Conservation (phyloP, 2,329 filamentous ascomycete species). For the Fonsecaea monophora region DNA sequence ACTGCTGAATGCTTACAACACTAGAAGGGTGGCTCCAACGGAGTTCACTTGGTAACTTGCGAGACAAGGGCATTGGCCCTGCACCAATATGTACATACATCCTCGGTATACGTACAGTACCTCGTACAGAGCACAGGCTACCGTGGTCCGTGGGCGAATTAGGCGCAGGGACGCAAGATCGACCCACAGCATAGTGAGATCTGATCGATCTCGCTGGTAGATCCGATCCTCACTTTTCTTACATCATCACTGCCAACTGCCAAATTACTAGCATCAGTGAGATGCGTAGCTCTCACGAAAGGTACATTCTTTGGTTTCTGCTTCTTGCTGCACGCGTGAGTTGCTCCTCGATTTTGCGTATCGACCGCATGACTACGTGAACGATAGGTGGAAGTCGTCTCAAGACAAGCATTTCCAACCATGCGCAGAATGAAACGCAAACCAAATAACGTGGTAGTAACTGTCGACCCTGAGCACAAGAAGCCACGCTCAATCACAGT, state of each 20-base stretch:
- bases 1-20: too few species aligned
- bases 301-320: not conserved
- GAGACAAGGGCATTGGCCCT: too few species aligned
- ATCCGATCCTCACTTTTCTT: constrained; percentile 18
- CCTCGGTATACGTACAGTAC: too few species aligned
- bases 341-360: not conserved
- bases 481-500: not conserved
- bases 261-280: not conserved
- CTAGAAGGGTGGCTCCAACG: too few species aligned
- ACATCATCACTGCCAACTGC: constrained; percentile 15
- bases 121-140: too few species aligned
- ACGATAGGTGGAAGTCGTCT: not conserved
- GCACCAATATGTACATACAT: too few species aligned
- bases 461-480: constrained; percentile 10
- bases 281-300: not conserved
- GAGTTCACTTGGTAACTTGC: too few species aligned
- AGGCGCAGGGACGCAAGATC: not conserved
- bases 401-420: not conserved
- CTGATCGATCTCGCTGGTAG: constrained; percentile 22
- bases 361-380: not conserved
- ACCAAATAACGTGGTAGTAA: not conserved
- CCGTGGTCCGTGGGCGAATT: too few species aligned
- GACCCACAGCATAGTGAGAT: constrained; percentile 5
- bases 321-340: not conserved
- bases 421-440: constrained; percentile 28